Evolutionary conservation across 2,329 filamentous ascomycete genomes (phyloP), one percentile per base, ranked within the genome.

Genomic region (Aspergillus phoenicis): DNA sequence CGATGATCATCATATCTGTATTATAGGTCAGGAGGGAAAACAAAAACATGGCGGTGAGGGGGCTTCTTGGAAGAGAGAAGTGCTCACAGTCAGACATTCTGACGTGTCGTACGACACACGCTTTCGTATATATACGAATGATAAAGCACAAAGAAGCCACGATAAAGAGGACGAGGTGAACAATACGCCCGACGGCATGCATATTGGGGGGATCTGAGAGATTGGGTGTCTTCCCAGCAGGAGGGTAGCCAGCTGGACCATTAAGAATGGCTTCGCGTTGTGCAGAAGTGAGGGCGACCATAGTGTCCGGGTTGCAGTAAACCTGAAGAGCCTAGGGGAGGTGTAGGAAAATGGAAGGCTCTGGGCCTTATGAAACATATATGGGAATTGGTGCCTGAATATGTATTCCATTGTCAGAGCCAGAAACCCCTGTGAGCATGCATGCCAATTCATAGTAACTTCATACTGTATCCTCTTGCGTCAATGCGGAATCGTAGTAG

Each of bases 11-110:
- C 5, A 38, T 10, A 45, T 56, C 53, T 56, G 10, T 1, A 15
- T 26, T 1, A 17, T 8, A 8, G 53, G 38, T 56, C 24, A 45
- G 5, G 24, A 20, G 5, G 3, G 13, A n/a, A 20, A 20, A 20
- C 2, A 20, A 20, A 20, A 0, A 20, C 20, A 17, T 17, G 20
- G 20, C 20, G 20, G 20, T 20, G 20, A 20, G 17, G 17, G 2
- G 2, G 2, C 17, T 20, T 20, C 17, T n/a, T 3, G 15, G 5
- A 20, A 33, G 2, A 28, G 4, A 26, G 2, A 17, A 45, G 5
- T 26, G 36, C 58, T 52, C 33, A 60, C 59, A 61, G n/a, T 61
- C 59, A n/a, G 59, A 61, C 2, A 41, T 10, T 8, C 39, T 10
- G 8, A 57, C 22, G 7, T 48, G 11, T 2, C 53, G 59, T n/a